phyloP scores from a whole-genome alignment of 2,329 filamentous ascomycete genomes.

The Kalmusia sp. region DNA sequence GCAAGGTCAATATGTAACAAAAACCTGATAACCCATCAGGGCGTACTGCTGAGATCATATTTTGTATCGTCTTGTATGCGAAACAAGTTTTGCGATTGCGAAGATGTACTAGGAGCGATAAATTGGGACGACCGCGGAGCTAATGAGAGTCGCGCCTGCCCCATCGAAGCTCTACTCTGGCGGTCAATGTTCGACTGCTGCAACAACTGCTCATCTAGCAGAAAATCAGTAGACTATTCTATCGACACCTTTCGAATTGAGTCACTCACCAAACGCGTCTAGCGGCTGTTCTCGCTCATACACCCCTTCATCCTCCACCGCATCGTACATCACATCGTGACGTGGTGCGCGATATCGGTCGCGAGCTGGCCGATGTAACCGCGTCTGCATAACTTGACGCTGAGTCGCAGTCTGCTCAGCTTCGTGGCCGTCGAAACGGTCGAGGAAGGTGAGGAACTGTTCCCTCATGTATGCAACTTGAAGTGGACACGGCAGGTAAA shows the following conservation, averaged over 20 bases:
- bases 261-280: conserved; percentile 58
- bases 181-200: conserved; percentile 40
- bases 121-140: conserved; percentile 27
- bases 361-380: conserved; percentile 20
- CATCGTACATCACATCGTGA: conserved; percentile 25
- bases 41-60: not conserved
- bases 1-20: not conserved
- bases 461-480: conserved; percentile 26
- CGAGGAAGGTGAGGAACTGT: conserved; percentile 13
- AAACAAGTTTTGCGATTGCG: conserved; percentile 9
- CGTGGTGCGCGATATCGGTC: conserved; percentile 34
- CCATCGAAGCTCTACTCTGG: conserved; percentile 42
- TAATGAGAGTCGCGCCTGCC: conserved; percentile 48
- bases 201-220: conserved; percentile 45
- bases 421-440: conserved; percentile 15
- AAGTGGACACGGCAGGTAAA: not conserved
- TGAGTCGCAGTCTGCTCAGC: conserved; percentile 11
- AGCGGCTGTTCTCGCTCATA: conserved; percentile 27
- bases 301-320: conserved; percentile 31
- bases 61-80: not conserved
- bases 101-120: conserved; percentile 7
- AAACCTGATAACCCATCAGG: not conserved
- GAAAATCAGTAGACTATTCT: not conserved
- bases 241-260: not conserved
- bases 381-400: conserved; percentile 21